Evolutionary conservation across 352 stramenopile genomes (phyloP).

Genomic region (Pythium insidiosum): DNA sequence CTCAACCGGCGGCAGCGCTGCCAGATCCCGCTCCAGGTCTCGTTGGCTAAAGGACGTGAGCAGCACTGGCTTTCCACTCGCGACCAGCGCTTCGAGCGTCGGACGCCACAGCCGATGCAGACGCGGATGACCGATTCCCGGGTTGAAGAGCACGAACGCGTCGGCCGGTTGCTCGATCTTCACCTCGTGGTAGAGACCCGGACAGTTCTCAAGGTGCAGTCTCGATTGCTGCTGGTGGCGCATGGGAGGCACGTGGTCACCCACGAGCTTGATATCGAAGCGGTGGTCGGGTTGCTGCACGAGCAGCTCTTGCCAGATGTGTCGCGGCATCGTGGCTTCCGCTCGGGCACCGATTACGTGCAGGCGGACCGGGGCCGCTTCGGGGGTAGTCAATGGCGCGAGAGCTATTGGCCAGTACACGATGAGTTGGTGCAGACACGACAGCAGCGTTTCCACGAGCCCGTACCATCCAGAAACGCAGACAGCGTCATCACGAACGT

Average conservation of each 20-base stretch:
- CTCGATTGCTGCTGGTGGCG: slow-evolving; percentile 13
- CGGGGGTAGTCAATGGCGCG: too few species aligned
- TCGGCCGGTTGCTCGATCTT: slow-evolving; percentile 15
- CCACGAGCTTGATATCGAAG: slow-evolving; percentile 50
- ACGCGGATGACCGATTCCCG: slow-evolving; percentile 46
- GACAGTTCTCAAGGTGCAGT: slow-evolving; percentile 31
- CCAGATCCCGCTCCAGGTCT: slow-evolving; percentile 55
- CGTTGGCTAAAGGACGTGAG: slow-evolving; percentile 55
- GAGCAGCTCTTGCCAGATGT: slow-evolving; percentile 56
- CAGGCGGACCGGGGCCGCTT: too few species aligned
- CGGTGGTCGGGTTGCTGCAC: slow-evolving; percentile 23
- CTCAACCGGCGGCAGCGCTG: slow-evolving; percentile 13
- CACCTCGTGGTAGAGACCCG: slow-evolving; percentile 40
- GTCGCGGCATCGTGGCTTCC: slow-evolving; percentile 64
- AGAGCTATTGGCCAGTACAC: too few species aligned
- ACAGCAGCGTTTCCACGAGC: too few species aligned
- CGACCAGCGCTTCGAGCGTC: slow-evolving; percentile 39
- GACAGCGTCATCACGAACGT: slow-evolving; percentile 66
- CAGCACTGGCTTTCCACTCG: slow-evolving; percentile 34
- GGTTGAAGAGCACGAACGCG: slow-evolving; percentile 69
- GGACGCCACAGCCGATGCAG: slow-evolving; percentile 40
- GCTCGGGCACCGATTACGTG: slow-evolving; percentile 62
- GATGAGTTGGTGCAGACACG: too few species aligned
- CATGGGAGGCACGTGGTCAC: slow-evolving; percentile 48
- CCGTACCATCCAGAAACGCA: too few species aligned